A percentile compares a stretch with the other conserved stretches of the same genome.
Conservation (phyloP, 1,139 yeast genomes). For the Candida sanyaensis region DNA sequence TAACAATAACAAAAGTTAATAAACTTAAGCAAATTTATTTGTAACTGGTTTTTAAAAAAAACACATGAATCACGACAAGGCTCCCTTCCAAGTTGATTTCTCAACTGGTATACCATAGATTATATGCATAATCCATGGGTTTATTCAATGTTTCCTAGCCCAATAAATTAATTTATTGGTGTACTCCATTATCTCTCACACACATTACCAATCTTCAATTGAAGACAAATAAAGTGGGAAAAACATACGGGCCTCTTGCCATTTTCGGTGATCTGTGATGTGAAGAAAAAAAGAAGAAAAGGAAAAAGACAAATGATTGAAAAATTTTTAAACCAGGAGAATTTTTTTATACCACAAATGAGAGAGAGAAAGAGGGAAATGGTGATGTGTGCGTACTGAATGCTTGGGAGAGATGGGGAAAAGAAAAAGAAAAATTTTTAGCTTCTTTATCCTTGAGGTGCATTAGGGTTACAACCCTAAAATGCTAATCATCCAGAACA, state of each 20-base stretch:
- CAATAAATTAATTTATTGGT: conserved; percentile 9
- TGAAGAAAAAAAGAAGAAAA: conserved; percentile 3
- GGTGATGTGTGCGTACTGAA: not conserved
- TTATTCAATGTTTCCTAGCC: conserved; percentile 16
- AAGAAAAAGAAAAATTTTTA: not conserved
- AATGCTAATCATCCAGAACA: not conserved
- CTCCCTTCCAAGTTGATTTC: conserved; percentile 34
- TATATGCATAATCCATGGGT: conserved; percentile 13
- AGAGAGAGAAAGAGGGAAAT: not conserved
- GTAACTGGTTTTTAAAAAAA: not conserved
- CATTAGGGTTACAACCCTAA: conserved; percentile 5
- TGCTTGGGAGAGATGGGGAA: not conserved
- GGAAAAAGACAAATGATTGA: not conserved
- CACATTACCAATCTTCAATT: conserved; percentile 2
- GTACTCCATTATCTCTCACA: conserved; percentile 14
- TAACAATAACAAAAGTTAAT: not conserved
- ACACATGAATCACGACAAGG: conserved; percentile 30
- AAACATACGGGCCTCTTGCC: conserved; percentile 23
- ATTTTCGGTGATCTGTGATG: conserved; percentile 15
- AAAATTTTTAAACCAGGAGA: conserved; percentile 4
- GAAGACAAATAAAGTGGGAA: conserved; percentile 1
- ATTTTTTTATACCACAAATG: not conserved
- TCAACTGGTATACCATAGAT: conserved; percentile 17
- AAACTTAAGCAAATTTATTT: too few relatives aligned
- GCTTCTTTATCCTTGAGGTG: too few relatives aligned